phyloP scores from a whole-genome alignment of 306 rosid species.

The Boehmeria nivea region DNA sequence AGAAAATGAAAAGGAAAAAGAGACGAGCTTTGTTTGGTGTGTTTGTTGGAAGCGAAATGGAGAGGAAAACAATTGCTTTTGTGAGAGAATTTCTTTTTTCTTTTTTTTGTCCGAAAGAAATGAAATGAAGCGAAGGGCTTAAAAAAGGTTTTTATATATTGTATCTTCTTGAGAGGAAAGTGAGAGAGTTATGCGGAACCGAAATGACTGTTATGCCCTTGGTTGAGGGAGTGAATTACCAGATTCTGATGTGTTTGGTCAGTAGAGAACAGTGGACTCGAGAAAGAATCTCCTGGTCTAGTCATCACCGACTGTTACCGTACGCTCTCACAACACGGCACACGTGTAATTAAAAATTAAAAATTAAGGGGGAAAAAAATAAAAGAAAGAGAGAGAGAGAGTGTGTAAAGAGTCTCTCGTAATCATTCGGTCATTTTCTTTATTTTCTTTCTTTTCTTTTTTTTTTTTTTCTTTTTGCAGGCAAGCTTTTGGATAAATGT shows the following conservation, averaged over 20 bases:
- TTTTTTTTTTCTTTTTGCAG: no score
- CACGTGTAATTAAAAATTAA: conserved; percentile 1
- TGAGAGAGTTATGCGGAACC: no score
- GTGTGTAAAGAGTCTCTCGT: no score
- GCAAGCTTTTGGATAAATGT: no score
- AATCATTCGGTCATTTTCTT: no score
- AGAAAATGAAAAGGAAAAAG: neutral
- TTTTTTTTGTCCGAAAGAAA: no score
- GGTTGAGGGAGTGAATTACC: neutral
- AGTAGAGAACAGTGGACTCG: neutral
- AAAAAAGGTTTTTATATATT: neutral
- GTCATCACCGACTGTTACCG: neutral
- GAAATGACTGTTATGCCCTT: neutral
- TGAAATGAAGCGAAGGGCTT: neutral
- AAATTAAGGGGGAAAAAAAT: no score
- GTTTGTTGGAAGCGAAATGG: neutral
- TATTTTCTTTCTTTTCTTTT: no score
- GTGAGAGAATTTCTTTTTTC: neutral
- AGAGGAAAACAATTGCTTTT: neutral
- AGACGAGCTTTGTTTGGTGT: neutral
- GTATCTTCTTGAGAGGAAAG: neutral
- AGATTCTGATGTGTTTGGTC: neutral
- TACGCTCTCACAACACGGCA: neutral
- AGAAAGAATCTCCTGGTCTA: neutral
- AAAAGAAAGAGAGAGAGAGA: no score